These are phyloP conservation scores for Rhododendron molle DNA, from an alignment of 148 eudicot species.

Conservation along the genomic window DNA sequence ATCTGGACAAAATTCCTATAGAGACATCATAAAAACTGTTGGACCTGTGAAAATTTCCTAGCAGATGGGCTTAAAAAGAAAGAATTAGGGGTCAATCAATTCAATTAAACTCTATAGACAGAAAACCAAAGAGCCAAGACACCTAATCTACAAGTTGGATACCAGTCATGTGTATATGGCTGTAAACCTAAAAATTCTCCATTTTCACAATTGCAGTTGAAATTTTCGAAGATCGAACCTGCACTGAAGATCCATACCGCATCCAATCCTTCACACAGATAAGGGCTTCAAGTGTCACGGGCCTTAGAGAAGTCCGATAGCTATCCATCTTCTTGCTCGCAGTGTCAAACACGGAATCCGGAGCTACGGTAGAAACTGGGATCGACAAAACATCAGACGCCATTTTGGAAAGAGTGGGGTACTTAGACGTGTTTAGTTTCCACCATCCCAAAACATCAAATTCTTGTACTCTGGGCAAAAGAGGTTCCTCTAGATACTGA, in stretches of 20 bases:
- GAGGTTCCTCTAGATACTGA: slow-evolving; percentile 64
- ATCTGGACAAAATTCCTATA: background rate
- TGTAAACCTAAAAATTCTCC: slow-evolving; percentile 13
- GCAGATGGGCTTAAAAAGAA: background rate
- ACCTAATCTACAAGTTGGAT: background rate
- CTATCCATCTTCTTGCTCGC: slow-evolving; percentile 46
- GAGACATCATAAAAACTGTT: background rate
- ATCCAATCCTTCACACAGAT: slow-evolving; percentile 80
- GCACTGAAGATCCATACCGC: slow-evolving; percentile 21
- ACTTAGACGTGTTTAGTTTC: slow-evolving; percentile 48
- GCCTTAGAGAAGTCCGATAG: slow-evolving; percentile 38
- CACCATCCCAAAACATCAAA: slow-evolving; percentile 88
- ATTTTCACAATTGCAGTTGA: slow-evolving; percentile 16
- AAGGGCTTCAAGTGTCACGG: slow-evolving; percentile 49
- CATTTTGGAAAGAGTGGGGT: slow-evolving; percentile 76
- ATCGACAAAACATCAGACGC: slow-evolving; percentile 69
- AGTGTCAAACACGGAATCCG: slow-evolving; percentile 58
- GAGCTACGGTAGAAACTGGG: slow-evolving; percentile 47
- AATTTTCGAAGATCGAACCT: slow-evolving; percentile 6
- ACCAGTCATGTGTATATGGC: background rate
- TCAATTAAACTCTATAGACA: background rate
- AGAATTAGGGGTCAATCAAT: background rate
- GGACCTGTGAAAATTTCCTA: background rate
- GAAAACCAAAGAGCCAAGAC: background rate
- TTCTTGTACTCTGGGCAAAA: slow-evolving; percentile 54